These are phyloP conservation scores for Citrus glauca DNA, from an alignment of 345 rosid genomes.

Conservation along the genomic window DNA sequence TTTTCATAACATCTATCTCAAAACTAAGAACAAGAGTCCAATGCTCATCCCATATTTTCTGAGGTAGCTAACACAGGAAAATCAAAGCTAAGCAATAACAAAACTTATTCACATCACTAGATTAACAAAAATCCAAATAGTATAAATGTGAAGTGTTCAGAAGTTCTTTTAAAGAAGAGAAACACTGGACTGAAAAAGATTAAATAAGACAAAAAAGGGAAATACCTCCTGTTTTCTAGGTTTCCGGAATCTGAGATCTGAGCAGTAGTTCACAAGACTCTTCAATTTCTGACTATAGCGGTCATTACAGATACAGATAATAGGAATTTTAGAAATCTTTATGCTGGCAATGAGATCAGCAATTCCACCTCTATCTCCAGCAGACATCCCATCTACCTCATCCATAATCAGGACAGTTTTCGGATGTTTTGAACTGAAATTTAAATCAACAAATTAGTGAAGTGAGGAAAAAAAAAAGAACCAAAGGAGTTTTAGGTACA, in stretches of 20 bases:
- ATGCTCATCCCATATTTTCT: not conserved
- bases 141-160: not conserved
- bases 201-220: not conserved
- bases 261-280: constrained; percentile 87
- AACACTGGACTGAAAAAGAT: constrained; percentile 10
- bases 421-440: constrained; percentile 62
- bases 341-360: constrained; percentile 98
- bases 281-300: constrained; percentile 96
- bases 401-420: constrained; percentile 95
- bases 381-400: constrained; percentile 99
- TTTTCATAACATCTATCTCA: not conserved
- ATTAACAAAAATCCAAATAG: not conserved
- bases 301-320: constrained; percentile 96
- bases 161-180: not conserved
- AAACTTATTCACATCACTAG: not conserved
- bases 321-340: constrained; percentile 89
- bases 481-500: not conserved
- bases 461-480: no score
- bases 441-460: constrained; percentile 12
- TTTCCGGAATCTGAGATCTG: constrained; percentile 74
- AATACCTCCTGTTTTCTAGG: constrained; percentile 95
- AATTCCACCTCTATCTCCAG: constrained; percentile 98
- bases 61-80: not conserved
- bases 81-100: no score
- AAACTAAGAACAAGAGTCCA: not conserved